phyloP scores from a whole-genome alignment of 225 moss, liverwort and hornwort species.

The Physcomitrellopsis africana region DNA sequence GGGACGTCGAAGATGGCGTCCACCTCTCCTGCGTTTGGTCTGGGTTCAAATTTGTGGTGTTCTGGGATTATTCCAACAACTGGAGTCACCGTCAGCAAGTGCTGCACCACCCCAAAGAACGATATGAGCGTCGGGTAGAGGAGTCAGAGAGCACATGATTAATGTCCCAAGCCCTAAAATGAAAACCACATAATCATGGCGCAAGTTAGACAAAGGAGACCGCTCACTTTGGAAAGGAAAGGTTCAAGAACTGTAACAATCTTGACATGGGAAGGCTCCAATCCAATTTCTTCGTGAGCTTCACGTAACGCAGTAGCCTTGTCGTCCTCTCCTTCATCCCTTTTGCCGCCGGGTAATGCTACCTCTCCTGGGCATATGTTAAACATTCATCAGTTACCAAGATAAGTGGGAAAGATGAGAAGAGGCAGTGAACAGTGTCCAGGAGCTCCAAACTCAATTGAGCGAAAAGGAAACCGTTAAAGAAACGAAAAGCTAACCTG shows the following conservation, averaged over 20 bases:
- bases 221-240: constrained; percentile 89
- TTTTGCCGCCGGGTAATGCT: constrained; percentile 93
- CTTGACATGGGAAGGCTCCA: constrained; percentile 78
- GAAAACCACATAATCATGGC: not conserved
- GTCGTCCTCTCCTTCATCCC: constrained; percentile 91
- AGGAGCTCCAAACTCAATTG: not conserved
- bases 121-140: constrained; percentile 7
- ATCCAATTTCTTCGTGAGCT: constrained; percentile 94
- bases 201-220: constrained; percentile 19
- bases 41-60: constrained; percentile 63
- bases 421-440: constrained; percentile 3
- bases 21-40: constrained; percentile 80
- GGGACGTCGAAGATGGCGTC: constrained; percentile 90
- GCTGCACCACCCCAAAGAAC: constrained; percentile 53
- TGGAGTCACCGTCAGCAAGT: constrained; percentile 86
- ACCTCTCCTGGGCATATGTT: constrained; percentile 74
- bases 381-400: constrained; percentile 17
- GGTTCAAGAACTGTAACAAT: constrained; percentile 82
- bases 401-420: not conserved
- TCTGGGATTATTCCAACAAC: constrained; percentile 85
- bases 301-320: constrained; percentile 88
- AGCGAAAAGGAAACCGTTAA: not conserved
- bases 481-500: constrained; percentile 38
- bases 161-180: constrained; percentile 18
- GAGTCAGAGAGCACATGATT: not conserved